Conservation (phyloP, 2,329 filamentous ascomycete species). For the Scytalidium lignicola region DNA sequence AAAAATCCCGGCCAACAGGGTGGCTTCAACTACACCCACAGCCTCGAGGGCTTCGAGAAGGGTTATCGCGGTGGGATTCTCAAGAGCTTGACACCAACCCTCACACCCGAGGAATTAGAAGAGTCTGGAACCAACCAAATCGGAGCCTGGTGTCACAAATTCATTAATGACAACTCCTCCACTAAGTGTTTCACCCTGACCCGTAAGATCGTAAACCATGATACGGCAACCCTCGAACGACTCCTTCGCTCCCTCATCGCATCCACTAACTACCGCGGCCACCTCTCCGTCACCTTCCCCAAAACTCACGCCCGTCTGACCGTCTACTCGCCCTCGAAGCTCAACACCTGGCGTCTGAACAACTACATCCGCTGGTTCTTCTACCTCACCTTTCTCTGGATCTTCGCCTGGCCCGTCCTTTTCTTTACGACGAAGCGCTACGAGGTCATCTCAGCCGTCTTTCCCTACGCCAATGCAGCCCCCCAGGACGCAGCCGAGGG, state of each 20-base stretch:
- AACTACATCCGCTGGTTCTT: slow-evolving; percentile 61
- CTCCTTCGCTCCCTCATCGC: slow-evolving; percentile 53
- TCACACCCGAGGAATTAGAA: slow-evolving; percentile 15
- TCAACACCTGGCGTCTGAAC: slow-evolving; percentile 62
- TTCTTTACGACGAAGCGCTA: slow-evolving; percentile 64
- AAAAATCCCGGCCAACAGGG: slow-evolving; percentile 32
- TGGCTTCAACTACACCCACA: slow-evolving; percentile 38
- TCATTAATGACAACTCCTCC: slow-evolving; percentile 50
- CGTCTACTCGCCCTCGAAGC: slow-evolving; percentile 56
- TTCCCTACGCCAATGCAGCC: slow-evolving; percentile 17
- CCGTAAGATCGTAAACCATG: slow-evolving; percentile 53
- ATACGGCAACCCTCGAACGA: slow-evolving; percentile 46
- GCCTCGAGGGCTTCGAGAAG: slow-evolving; percentile 54
- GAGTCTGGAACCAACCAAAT: slow-evolving; percentile 17
- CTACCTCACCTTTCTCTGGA: slow-evolving; percentile 61
- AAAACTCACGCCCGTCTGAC: slow-evolving; percentile 51
- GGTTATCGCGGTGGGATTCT: slow-evolving; percentile 61
- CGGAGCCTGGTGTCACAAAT: slow-evolving; percentile 59
- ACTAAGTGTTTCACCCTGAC: slow-evolving; percentile 53
- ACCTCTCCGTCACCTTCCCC: slow-evolving; percentile 54
- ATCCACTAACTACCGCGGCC: slow-evolving; percentile 63
- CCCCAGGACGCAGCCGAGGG: slow-evolving; percentile 7
- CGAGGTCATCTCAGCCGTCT: slow-evolving; percentile 57
- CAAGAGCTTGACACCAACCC: slow-evolving; percentile 43
- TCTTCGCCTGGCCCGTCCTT: slow-evolving; percentile 67